Base-by-base conservation (phyloP, 2,329 filamentous ascomycete species). In the Pseudogymnoascus sp. region DNA sequence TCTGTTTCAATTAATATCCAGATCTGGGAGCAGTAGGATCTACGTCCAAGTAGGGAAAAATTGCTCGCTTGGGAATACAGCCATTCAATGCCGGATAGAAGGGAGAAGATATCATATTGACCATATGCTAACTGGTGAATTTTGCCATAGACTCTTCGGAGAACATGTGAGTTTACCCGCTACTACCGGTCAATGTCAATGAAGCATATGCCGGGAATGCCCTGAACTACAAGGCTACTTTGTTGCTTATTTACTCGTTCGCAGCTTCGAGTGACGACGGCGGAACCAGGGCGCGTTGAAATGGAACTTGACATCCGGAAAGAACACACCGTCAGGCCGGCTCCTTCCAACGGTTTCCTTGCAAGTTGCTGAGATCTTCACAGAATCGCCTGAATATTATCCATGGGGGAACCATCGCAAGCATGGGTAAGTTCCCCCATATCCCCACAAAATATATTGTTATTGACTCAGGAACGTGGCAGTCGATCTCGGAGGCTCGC, bases 381-480 rank as follows among this genome's bases (percentile, higher is more conserved):
- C 21, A 92, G 88, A 93, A 93, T 71, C 86, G 90, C 1, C 78
- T 93, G 0, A 83, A 86, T 62, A 92, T 88, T 37, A 81, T 93
- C 28, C 90, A 93, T 70, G 90, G 90, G 16, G 90, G 90, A 3
- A 90, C 89, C 0, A 86, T 93, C 28, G 90, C 90, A 3, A 89
- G 86, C 72, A 87, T 93, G 76, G 71, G 70, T 72, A 56, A 42
- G 53, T 60, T 36, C n/a, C 10, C 28, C 50, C 14, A 56, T 56
- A 7, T 56, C 28, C 50, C 28, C 50, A 56, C 50, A 56, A 21
- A 34, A 56, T 56, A 56, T 2, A 56, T 56, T 56, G 50, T 11
- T 16, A 5, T 31, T 64, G 31, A 61, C 61, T 66, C 21, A 61
- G 50, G 36, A 36, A 44, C 16, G 12, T 63, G 53, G 40, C 63